These are phyloP conservation scores for Aspergillus carbonarius DNA, from an alignment of 2,329 filamentous ascomycete genomes.

Conservation along the genomic window DNA sequence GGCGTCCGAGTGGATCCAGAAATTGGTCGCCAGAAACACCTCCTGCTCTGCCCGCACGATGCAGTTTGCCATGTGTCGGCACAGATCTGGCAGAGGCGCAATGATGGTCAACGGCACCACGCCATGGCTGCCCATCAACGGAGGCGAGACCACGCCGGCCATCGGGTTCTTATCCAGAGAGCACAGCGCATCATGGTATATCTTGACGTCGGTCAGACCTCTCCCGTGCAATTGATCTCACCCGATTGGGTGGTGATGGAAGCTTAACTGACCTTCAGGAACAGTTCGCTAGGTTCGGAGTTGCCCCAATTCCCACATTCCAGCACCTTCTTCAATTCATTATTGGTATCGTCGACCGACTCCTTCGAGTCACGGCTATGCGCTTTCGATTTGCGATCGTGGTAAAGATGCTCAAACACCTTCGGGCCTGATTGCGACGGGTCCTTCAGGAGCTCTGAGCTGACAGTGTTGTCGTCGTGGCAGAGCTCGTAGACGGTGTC, in stretches of 20 bases:
- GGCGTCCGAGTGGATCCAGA: conserved; percentile 69
- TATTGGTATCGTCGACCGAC: conserved; percentile 28
- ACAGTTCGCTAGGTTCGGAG: conserved; percentile 64
- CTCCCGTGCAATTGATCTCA: not conserved
- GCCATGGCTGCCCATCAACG: conserved; percentile 61
- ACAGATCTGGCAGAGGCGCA: conserved; percentile 67
- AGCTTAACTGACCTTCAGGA: conserved; percentile 53
- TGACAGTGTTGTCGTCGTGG: conserved; percentile 56
- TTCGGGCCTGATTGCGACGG: conserved; percentile 54
- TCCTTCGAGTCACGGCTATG: conserved; percentile 23
- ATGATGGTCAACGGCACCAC: conserved; percentile 68
- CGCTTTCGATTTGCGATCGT: conserved; percentile 29
- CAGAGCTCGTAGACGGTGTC: conserved; percentile 55
- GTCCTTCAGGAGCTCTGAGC: conserved; percentile 55
- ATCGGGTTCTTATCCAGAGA: conserved; percentile 41
- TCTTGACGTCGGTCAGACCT: conserved; percentile 24
- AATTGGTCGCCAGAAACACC: conserved; percentile 73
- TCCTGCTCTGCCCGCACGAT: conserved; percentile 72
- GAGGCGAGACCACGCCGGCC: conserved; percentile 56
- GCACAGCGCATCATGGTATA: conserved; percentile 64
- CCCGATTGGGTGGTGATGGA: not conserved
- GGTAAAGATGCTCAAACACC: conserved; percentile 59
- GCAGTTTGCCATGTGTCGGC: conserved; percentile 71
- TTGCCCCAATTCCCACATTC: conserved; percentile 68
- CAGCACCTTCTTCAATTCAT: conserved; percentile 54